phyloP scores from a whole-genome alignment of 2,329 filamentous ascomycete genomes.

The Colletotrichum sp. region DNA sequence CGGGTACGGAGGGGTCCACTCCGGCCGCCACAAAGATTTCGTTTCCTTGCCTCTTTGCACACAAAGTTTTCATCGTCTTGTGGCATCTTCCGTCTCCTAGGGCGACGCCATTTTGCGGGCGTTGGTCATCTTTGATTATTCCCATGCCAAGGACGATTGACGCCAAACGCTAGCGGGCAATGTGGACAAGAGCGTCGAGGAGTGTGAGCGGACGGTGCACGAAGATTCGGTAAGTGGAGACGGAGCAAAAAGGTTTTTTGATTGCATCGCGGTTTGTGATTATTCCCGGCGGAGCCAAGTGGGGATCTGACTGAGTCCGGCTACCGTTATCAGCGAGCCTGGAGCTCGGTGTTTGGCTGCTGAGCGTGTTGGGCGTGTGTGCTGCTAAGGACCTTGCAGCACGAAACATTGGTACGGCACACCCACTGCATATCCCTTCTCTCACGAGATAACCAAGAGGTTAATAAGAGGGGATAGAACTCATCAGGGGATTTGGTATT shows the following conservation, averaged over 20 bases:
- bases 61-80: neutral
- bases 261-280: neutral
- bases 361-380: neutral
- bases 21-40: neutral
- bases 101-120: neutral
- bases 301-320: neutral
- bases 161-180: neutral
- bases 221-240: neutral
- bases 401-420: neutral
- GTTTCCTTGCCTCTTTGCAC: neutral
- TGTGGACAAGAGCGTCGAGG: neutral
- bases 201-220: neutral
- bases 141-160: neutral
- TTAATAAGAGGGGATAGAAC: neutral
- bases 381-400: neutral
- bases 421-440: neutral
- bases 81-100: neutral
- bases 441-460: neutral
- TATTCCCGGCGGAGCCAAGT: slow-evolving; percentile 9
- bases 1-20: neutral
- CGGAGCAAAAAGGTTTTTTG: neutral
- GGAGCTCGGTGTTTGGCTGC: neutral
- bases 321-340: slow-evolving; percentile 3
- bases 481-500: neutral
- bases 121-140: neutral